These are phyloP conservation scores for Grosmannia clavigera DNA, from an alignment of 2,329 filamentous ascomycete genomes.

Conservation along the genomic window DNA sequence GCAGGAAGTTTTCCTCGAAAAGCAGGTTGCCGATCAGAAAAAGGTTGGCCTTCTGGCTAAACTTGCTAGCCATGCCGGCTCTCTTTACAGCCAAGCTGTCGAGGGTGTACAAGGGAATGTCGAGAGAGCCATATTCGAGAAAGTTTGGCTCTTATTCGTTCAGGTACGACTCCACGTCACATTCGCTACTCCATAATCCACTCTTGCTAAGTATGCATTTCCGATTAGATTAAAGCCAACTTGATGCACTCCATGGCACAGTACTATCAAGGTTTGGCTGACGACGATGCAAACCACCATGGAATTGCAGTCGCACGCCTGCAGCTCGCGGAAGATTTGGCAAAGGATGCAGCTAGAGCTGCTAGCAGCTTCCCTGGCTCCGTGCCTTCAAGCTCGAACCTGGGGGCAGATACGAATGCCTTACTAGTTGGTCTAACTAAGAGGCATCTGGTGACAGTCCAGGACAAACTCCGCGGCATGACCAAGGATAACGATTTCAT, in stretches of 20 bases:
- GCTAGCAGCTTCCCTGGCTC: constrained; percentile 72
- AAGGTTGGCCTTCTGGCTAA: constrained; percentile 88
- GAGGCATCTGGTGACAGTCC: constrained; percentile 66
- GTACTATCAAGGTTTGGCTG: constrained; percentile 84
- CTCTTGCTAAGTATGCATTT: constrained; percentile 10
- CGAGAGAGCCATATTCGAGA: constrained; percentile 82
- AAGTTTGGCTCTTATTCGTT: constrained; percentile 75
- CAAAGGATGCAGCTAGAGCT: constrained; percentile 64
- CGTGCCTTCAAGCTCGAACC: constrained; percentile 68
- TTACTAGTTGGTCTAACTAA: constrained; percentile 72
- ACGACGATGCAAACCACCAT: constrained; percentile 79
- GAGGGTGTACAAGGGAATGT: constrained; percentile 92
- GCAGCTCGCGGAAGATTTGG: constrained; percentile 65
- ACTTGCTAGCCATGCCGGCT: constrained; percentile 79
- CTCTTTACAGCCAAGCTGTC: constrained; percentile 73
- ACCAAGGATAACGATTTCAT: constrained; percentile 96
- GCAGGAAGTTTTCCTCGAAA: constrained; percentile 95
- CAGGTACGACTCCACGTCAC: constrained; percentile 40
- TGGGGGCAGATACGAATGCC: constrained; percentile 65
- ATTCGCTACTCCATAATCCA: not conserved
- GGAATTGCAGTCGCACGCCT: constrained; percentile 75
- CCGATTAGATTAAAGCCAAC: constrained; percentile 56
- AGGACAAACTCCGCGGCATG: constrained; percentile 65
- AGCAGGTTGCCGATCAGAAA: constrained; percentile 85
- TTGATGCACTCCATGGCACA: constrained; percentile 79